A percentile compares a stretch with the other conserved stretches of the same genome.
Conservation (phyloP, 2,329 filamentous ascomycete genomes). For the Verticillium albo-atrum region DNA sequence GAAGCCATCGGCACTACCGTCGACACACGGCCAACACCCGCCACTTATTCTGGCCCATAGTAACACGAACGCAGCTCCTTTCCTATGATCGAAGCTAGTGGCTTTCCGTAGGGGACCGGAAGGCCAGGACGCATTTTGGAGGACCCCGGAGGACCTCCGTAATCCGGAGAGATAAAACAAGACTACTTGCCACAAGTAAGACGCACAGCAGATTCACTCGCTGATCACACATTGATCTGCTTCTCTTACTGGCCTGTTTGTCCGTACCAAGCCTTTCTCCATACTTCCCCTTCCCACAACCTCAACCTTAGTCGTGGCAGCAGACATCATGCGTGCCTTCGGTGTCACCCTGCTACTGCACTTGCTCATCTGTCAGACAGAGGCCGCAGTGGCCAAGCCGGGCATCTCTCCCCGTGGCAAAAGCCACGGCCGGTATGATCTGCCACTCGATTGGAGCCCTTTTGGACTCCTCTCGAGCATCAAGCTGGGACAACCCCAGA, state of each 20-base stretch:
- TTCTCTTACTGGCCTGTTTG: too few species aligned
- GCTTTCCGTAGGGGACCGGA: too few species aligned
- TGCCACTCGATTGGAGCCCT: conserved; percentile 10
- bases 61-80: too few species aligned
- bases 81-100: too few species aligned
- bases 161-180: not conserved
- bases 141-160: not conserved
- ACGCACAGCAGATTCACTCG: too few species aligned
- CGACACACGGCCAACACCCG: too few species aligned
- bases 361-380: not conserved
- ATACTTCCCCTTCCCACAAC: not conserved
- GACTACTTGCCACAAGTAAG: not conserved
- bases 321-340: not conserved
- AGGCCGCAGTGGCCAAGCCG: not conserved
- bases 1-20: not conserved
- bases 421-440: conserved; percentile 4
- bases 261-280: not conserved
- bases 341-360: not conserved
- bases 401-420: not conserved
- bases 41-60: too few species aligned
- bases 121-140: not conserved
- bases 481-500: conserved; percentile 7
- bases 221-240: too few species aligned
- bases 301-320: not conserved
- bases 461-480: conserved; percentile 9